Conservation (phyloP, 179 eudicot genomes). For the Actinidia chinensis region DNA sequence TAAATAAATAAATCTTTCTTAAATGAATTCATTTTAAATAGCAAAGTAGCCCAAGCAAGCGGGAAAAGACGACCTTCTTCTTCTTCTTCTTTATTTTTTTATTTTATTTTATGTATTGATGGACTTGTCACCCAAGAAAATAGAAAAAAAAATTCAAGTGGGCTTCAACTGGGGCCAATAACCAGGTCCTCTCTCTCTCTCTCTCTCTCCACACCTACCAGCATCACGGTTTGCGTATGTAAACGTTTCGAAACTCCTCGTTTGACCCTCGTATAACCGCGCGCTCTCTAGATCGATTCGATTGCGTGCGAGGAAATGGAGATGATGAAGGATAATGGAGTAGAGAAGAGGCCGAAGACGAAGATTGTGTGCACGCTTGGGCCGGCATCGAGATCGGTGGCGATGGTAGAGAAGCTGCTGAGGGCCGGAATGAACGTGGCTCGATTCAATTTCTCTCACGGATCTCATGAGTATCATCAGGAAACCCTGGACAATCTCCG, state of each 20-base stretch:
- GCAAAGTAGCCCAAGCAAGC: no score
- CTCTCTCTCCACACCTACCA: neutral
- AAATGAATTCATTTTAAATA: no score
- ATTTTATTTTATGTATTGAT: neutral
- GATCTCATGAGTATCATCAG: constrained; percentile 48
- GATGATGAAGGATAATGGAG: neutral
- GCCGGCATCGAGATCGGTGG: constrained; percentile 39
- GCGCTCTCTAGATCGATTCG: constrained; percentile 9
- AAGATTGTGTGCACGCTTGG: constrained; percentile 49
- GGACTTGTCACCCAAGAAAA: constrained; percentile 6
- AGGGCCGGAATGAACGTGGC: constrained; percentile 51
- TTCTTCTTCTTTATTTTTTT: no score
- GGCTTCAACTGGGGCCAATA: neutral
- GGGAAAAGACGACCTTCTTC: no score
- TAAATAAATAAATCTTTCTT: no score
- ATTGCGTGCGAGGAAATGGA: constrained; percentile 16
- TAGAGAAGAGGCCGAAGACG: constrained; percentile 38
- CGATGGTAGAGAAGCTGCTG: constrained; percentile 37
- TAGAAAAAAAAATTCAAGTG: neutral
- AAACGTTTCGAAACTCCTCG: no score
- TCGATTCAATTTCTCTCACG: constrained; percentile 50
- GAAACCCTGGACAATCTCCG: constrained; percentile 47
- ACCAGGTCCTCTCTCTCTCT: neutral
- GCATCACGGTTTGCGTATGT: neutral
- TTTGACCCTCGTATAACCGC: neutral